Evolutionary conservation across 305 asterid genomes (phyloP).

Genomic region (Coffea humblotiana): DNA sequence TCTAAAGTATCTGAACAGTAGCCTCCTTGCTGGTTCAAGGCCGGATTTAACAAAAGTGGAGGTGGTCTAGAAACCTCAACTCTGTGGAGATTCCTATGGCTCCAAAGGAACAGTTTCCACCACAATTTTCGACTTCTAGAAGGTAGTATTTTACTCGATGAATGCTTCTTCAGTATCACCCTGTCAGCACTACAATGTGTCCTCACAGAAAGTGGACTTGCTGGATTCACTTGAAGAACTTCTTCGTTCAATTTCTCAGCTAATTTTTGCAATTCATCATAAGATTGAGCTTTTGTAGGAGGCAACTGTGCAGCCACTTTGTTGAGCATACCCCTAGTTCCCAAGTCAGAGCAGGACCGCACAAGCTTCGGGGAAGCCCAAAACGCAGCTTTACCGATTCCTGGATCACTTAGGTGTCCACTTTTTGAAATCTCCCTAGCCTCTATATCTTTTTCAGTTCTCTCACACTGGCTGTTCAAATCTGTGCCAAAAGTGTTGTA

Average conservation of each 20-base stretch:
- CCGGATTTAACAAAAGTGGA: constrained; percentile 22
- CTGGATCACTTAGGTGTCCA: constrained; percentile 71
- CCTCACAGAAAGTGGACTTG: constrained; percentile 53
- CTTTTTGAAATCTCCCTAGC: constrained; percentile 27
- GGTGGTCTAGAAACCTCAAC: constrained; percentile 18
- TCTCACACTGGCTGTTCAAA: constrained; percentile 23
- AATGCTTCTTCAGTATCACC: constrained; percentile 74
- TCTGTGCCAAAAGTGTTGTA: constrained; percentile 21
- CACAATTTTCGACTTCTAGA: constrained; percentile 67
- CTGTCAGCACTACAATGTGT: constrained; percentile 62
- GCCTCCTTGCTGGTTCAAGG: constrained; percentile 45
- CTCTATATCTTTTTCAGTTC: constrained; percentile 25
- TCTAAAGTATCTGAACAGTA: constrained; percentile 54
- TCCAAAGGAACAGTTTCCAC: constrained; percentile 87
- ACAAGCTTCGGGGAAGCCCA: constrained; percentile 53
- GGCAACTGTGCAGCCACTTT: constrained; percentile 33
- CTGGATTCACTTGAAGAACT: constrained; percentile 20
- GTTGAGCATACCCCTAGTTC: constrained; percentile 32
- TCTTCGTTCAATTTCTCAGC: constrained; percentile 33
- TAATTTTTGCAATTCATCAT: constrained; percentile 50
- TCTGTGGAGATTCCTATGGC: constrained; percentile 63
- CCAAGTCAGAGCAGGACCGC: constrained; percentile 73
- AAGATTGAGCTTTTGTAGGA: constrained; percentile 44
- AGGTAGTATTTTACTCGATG: constrained; percentile 79
- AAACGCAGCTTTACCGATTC: constrained; percentile 37